Evolutionary conservation across 208 protist genomes (phyloP).

Genomic region (Crithidia bombi): DNA sequence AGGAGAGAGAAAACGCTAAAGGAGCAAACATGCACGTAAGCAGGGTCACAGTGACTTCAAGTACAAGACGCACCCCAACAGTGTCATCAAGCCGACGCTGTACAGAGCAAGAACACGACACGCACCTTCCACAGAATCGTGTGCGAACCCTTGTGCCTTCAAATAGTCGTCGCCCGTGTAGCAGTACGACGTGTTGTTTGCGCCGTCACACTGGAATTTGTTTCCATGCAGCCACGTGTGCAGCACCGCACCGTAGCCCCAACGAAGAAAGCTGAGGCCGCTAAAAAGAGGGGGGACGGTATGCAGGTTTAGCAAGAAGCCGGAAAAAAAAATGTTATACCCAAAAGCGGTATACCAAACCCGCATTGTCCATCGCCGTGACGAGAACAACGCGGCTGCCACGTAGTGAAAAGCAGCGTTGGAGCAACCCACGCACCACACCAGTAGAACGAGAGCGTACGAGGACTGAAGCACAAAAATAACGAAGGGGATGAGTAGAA

Average conservation of each 20-base stretch:
- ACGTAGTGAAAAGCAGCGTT: slow-evolving; percentile 55
- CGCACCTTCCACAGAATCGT: slow-evolving; percentile 43
- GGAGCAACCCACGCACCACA: slow-evolving; percentile 48
- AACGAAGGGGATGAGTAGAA: slow-evolving; percentile 49
- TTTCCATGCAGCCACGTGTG: slow-evolving; percentile 46
- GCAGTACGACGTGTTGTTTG: slow-evolving; percentile 69
- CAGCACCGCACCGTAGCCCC: slow-evolving; percentile 65
- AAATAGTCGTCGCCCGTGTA: slow-evolving; percentile 64
- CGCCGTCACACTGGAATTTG: slow-evolving; percentile 59
- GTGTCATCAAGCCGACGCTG: slow-evolving; percentile 6
- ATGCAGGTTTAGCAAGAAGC: slow-evolving; percentile 68
- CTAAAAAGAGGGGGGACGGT: slow-evolving; percentile 43
- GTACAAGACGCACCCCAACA: slow-evolving; percentile 5
- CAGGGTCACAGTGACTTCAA: background rate
- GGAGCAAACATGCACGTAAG: background rate
- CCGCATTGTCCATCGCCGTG: slow-evolving; percentile 25
- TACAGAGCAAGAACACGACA: slow-evolving; percentile 19
- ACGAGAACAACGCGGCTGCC: slow-evolving; percentile 37
- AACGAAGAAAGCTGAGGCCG: slow-evolving; percentile 52
- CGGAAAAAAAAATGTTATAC: slow-evolving; percentile 62
- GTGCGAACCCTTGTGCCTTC: slow-evolving; percentile 42
- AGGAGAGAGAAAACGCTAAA: background rate
- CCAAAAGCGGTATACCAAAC: slow-evolving; percentile 40
- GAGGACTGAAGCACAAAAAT: slow-evolving; percentile 49
- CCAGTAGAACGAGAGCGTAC: slow-evolving; percentile 36